Conservation (phyloP, 495 filamentous ascomycete genomes). For the Talaromyces adpressus region DNA sequence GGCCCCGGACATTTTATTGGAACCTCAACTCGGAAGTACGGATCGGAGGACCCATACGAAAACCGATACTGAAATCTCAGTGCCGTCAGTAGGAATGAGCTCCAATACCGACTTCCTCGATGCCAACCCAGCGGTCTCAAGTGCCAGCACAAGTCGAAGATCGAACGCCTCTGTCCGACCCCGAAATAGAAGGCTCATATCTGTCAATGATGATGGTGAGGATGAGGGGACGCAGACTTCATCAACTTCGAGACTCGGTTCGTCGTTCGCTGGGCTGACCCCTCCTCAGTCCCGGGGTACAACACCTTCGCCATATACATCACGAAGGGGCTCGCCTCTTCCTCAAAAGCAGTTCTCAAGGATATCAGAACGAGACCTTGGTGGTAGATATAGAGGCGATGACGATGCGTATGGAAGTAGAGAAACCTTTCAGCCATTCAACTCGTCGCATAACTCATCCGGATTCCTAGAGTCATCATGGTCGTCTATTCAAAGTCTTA, state of each 20-base stretch:
- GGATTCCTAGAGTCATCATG: slow-evolving; percentile 45
- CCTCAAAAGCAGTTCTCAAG: slow-evolving; percentile 37
- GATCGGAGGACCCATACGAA: not conserved
- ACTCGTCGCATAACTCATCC: slow-evolving; percentile 26
- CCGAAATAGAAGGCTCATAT: slow-evolving; percentile 36
- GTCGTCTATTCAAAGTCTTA: slow-evolving; percentile 47
- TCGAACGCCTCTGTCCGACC: slow-evolving; percentile 35
- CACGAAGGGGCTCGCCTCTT: slow-evolving; percentile 40
- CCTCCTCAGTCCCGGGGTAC: slow-evolving; percentile 31
- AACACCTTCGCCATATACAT: slow-evolving; percentile 36
- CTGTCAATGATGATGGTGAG: slow-evolving; percentile 29
- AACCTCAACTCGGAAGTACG: not conserved
- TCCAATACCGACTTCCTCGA: slow-evolving; percentile 34
- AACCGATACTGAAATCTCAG: not conserved
- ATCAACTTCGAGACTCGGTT: slow-evolving; percentile 23
- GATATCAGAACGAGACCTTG: not conserved
- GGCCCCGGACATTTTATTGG: slow-evolving; percentile 6
- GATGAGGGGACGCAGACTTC: slow-evolving; percentile 24
- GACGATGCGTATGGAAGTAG: not conserved
- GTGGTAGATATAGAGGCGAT: not conserved
- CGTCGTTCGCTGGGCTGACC: slow-evolving; percentile 20
- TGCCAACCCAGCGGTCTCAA: slow-evolving; percentile 26
- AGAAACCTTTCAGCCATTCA: slow-evolving; percentile 4
- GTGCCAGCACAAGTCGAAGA: slow-evolving; percentile 23
- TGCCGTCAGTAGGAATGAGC: slow-evolving; percentile 32